Conservation (phyloP, 306 rosid species). For the Gynostemma pentaphyllum region DNA sequence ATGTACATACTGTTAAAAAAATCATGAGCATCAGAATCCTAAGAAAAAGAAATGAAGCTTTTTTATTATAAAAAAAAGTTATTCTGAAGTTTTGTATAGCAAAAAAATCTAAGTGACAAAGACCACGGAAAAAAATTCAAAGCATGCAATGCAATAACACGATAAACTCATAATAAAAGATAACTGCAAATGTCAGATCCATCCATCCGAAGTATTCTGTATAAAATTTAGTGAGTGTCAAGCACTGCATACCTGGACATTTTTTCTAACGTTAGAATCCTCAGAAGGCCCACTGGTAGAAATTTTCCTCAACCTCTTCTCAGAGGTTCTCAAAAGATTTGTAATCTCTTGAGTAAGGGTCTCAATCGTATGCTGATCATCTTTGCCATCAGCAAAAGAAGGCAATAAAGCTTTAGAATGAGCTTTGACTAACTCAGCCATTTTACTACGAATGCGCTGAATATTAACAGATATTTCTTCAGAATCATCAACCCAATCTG, state of each 20-base stretch:
- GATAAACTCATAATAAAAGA: background rate
- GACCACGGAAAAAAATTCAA: background rate
- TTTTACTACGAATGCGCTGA: conserved; percentile 42
- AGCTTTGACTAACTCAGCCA: conserved; percentile 54
- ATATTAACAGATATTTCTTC: conserved; percentile 51
- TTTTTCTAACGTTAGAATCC: conserved; percentile 56
- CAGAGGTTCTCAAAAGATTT: conserved; percentile 47
- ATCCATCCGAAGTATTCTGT: background rate
- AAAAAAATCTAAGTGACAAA: background rate
- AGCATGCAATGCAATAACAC: background rate
- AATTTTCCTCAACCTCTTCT: conserved; percentile 43
- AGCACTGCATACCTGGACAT: conserved; percentile 68
- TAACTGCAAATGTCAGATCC: background rate
- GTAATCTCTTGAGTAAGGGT: conserved; percentile 59
- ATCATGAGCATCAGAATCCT: conserved; percentile 15
- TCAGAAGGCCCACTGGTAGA: conserved; percentile 49
- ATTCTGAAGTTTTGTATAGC: no score
- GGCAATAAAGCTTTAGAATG: conserved; percentile 69
- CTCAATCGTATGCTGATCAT: conserved; percentile 53
- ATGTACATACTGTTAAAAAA: conserved; percentile 11
- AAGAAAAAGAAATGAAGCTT: background rate
- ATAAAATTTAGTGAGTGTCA: background rate
- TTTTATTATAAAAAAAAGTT: no score
- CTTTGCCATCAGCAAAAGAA: conserved; percentile 62
- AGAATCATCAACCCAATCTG: conserved; percentile 78